A percentile compares a stretch with the other conserved stretches of the same genome.
These are phyloP conservation scores for Exobasidium cylindrosporum DNA, from an alignment of 1,284 basidiomycete species.

Conservation along the genomic window DNA sequence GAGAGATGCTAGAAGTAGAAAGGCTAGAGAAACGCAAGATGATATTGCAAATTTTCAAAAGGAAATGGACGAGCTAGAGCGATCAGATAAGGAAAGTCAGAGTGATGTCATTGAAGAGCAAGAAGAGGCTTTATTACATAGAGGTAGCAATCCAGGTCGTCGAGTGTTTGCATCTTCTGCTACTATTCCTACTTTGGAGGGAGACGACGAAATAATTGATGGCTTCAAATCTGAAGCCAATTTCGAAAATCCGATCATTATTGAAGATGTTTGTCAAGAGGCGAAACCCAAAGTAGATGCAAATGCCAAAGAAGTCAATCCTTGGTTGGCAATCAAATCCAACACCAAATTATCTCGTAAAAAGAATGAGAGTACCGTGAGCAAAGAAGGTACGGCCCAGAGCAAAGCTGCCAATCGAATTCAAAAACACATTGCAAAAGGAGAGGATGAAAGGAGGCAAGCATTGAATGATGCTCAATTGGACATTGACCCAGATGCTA, in stretches of 20 bases:
- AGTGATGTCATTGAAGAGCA: background rate
- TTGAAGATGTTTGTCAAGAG: background rate
- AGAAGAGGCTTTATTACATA: background rate
- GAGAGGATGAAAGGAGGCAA: conserved; percentile 21
- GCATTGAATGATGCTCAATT: conserved; percentile 26
- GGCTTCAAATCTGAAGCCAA: background rate
- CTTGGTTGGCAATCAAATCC: conserved; percentile 23
- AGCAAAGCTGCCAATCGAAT: conserved; percentile 27
- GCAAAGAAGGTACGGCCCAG: conserved; percentile 18
- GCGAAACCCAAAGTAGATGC: background rate
- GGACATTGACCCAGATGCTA: conserved; percentile 24
- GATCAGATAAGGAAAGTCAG: background rate
- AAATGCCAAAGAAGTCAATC: conserved; percentile 22
- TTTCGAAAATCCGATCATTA: background rate
- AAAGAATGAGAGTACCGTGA: conserved; percentile 24
- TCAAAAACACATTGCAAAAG: conserved; percentile 22
- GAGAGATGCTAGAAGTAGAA: conserved; percentile 49
- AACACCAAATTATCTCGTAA: conserved; percentile 25
- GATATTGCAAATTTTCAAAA: conserved; percentile 33
- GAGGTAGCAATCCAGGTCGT: conserved; percentile 7
- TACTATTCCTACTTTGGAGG: background rate
- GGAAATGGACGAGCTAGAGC: conserved; percentile 17
- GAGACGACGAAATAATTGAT: background rate
- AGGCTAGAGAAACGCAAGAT: conserved; percentile 29
- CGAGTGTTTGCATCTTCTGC: conserved; percentile 1